Evolutionary conservation across 225 moss, liverwort and hornwort genomes (phyloP).

Genomic region (Pleurozium schreberi): DNA sequence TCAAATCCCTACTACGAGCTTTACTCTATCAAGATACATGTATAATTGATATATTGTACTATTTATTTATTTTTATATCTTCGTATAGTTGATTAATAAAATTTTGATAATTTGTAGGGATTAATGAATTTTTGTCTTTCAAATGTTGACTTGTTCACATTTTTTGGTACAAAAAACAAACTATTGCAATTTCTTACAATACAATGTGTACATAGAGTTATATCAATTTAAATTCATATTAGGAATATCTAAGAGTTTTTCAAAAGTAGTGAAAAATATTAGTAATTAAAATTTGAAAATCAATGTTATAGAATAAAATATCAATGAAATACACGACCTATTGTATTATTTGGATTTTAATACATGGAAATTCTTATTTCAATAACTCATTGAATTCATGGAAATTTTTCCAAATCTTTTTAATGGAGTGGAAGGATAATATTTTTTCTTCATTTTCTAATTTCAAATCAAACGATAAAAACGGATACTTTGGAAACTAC

Average conservation of each 20-base stretch:
- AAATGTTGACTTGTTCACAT: background rate
- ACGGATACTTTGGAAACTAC: background rate
- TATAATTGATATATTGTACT: too few relatives aligned
- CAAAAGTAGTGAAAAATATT: background rate
- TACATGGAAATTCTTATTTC: background rate
- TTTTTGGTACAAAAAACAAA: background rate
- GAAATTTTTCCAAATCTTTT: background rate
- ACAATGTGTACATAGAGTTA: background rate
- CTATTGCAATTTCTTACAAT: background rate
- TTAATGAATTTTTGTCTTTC: background rate
- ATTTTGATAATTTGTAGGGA: too few relatives aligned
- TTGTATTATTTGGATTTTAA: background rate
- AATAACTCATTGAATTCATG: too few relatives aligned
- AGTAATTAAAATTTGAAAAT: background rate
- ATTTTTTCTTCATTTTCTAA: background rate
- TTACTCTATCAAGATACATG: too few relatives aligned
- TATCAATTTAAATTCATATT: background rate
- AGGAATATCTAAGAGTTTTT: background rate
- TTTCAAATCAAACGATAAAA: background rate
- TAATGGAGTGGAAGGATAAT: rapidly evolving
- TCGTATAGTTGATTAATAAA: background rate
- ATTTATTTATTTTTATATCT: too few relatives aligned
- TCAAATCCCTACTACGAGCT: too few relatives aligned
- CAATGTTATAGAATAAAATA: background rate
- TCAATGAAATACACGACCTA: background rate